phyloP scores from a whole-genome alignment of 352 stramenopile genomes.

The Phytophthora lateralis region DNA sequence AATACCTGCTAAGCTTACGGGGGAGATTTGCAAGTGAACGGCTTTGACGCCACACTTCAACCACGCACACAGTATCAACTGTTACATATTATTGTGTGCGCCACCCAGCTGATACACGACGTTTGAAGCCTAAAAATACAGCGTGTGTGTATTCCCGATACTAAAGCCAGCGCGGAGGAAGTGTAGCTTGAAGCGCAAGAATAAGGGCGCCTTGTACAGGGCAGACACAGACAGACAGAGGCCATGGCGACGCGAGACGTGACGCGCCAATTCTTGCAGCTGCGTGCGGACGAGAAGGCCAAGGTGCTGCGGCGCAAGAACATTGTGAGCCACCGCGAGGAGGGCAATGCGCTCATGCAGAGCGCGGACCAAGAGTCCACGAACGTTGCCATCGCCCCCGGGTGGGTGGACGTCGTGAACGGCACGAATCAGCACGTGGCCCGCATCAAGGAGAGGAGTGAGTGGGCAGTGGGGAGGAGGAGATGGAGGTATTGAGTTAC shows the following conservation, averaged over 20 bases:
- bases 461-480: background rate
- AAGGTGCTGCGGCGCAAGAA: constrained; percentile 87
- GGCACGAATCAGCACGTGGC: constrained; percentile 83
- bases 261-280: constrained; percentile 70
- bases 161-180: constrained; percentile 12
- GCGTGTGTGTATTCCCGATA: background rate
- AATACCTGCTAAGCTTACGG: background rate
- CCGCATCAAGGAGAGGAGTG: constrained; percentile 85
- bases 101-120: background rate
- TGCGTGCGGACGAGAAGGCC: constrained; percentile 79
- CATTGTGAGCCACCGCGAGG: constrained; percentile 74
- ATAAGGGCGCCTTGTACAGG: background rate
- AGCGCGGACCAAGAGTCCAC: constrained; percentile 48
- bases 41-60: constrained; percentile 12
- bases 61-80: constrained; percentile 6
- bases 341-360: constrained; percentile 74
- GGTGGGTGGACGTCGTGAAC: constrained; percentile 82
- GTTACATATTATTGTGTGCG: constrained; percentile 2
- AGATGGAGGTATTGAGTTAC: background rate
- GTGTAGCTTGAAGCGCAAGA: constrained; percentile 7
- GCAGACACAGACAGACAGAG: constrained; percentile 1
- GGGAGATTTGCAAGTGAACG: constrained; percentile 17
- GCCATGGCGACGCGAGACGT: constrained; percentile 83
- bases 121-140: constrained; percentile 9
- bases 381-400: constrained; percentile 52